These are phyloP conservation scores for Cryptococcus floricola DNA, from an alignment of 1,284 basidiomycete genomes.

Conservation along the genomic window DNA sequence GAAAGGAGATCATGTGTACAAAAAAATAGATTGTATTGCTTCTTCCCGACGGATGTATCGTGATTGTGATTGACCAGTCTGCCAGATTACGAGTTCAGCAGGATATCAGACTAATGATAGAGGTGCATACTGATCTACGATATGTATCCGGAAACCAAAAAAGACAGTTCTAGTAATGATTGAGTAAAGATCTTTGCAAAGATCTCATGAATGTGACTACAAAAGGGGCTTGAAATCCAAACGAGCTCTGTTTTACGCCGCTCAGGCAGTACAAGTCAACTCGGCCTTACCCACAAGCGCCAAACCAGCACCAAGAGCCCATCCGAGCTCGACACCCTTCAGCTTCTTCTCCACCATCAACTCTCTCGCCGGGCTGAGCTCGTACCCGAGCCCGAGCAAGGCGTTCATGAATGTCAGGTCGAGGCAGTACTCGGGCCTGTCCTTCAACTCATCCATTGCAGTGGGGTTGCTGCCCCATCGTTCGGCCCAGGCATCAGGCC, in stretches of 20 bases:
- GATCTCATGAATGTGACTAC: no score
- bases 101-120: neutral
- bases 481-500: constrained; percentile 60
- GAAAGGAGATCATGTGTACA: no score
- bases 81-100: neutral
- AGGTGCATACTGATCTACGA: neutral
- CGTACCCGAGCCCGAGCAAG: constrained; percentile 75
- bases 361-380: constrained; percentile 64
- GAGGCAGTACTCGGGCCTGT: constrained; percentile 87
- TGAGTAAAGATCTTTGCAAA: neutral
- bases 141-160: no score
- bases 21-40: neutral
- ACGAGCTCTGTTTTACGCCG: neutral
- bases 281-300: constrained; percentile 55
- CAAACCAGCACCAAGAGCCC: constrained; percentile 83
- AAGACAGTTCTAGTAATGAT: neutral
- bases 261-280: constrained; percentile 39
- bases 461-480: constrained; percentile 50
- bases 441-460: constrained; percentile 71
- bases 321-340: constrained; percentile 87
- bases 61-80: neutral
- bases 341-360: constrained; percentile 84
- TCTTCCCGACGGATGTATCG: neutral
- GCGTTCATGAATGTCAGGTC: constrained; percentile 95
- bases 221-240: neutral